Base-by-base conservation (phyloP, 306 rosid genomes). In the Gastrolobium bilobum region DNA sequence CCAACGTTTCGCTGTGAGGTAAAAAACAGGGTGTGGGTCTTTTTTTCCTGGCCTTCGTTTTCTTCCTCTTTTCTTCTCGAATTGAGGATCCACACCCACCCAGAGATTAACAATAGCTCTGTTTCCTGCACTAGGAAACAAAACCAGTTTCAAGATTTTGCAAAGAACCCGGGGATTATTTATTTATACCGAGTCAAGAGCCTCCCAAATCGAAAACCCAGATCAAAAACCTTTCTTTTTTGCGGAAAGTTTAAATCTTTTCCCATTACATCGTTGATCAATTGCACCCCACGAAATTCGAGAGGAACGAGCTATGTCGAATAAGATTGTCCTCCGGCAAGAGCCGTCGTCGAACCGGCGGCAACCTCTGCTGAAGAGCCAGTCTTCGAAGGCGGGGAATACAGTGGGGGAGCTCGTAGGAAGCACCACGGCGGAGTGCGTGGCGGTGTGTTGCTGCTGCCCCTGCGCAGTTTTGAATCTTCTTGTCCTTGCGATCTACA, bases 361-460 rank as follows among this genome's bases (percentile, higher is more conserved):
- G 13, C 88, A 90, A 0, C 80, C 90, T 40, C 79, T 82, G 5
- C 71, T 66, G 11, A 15, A 78, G 35, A 54, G 43, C 52, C 79
- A 68, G 20, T 57, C 87, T 3, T 8, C 80, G 0, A 8, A 56
- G 31, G 3, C 76, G 3, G 58, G 44, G 2, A 35, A 26, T 38
- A 26, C 14, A 76, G 56, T 87, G 2, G 95, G 94, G 0, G 99
- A 95, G 84, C 86, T 93, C 0, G 89, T 90, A 7, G 99, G 99
- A 0, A 82, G 90, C 1, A 87, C 98, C 9, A 37, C 97, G 35
- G 99, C 99, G 4, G 98, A 89, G 81, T 95, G 98, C 79, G 90
- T 93, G 1, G 99, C 91, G 14, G 80, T 95, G 2, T 90, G 93
- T 57, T 95, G 99, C 39, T 92, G 99, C 82, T 85, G 86, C 71